These are phyloP conservation scores for Sparassis latifolia DNA, from an alignment of 1,284 basidiomycete genomes.

Conservation along the genomic window DNA sequence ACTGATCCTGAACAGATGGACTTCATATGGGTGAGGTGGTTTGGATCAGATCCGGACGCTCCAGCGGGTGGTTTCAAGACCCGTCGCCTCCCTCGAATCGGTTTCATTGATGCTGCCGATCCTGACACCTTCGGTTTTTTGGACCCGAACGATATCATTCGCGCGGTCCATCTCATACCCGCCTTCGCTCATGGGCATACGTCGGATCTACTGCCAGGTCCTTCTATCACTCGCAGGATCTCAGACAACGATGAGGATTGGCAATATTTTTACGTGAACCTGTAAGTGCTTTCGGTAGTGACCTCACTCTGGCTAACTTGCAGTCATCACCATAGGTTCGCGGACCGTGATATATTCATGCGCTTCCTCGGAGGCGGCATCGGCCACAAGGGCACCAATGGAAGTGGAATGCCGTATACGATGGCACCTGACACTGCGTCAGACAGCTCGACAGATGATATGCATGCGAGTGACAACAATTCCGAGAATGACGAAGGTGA, in stretches of 20 bases:
- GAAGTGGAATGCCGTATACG: not conserved
- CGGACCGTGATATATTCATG: constrained; percentile 23
- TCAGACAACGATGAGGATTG: constrained; percentile 9
- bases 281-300: constrained; percentile 8
- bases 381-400: constrained; percentile 11
- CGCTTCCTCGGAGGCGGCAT: constrained; percentile 17
- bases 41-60: constrained; percentile 15
- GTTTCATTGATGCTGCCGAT: constrained; percentile 25
- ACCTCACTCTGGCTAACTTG: not conserved
- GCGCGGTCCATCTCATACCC: constrained; percentile 31
- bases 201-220: not conserved
- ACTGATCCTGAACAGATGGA: constrained; percentile 17
- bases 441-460: not conserved
- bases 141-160: constrained; percentile 29
- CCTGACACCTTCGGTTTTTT: constrained; percentile 33
- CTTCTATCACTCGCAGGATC: not conserved
- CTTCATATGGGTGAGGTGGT: constrained; percentile 34
- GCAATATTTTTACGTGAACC: constrained; percentile 14
- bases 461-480: not conserved
- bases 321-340: constrained; percentile 12
- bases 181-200: constrained; percentile 16
- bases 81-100: constrained; percentile 25
- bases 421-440: not conserved
- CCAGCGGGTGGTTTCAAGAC: constrained; percentile 11
- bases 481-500: not conserved